Percentiles rank a stretch among this genome's conserved stretches.
Conservation (phyloP, 2,329 filamentous ascomycete species). For the Colletotrichum costaricense region DNA sequence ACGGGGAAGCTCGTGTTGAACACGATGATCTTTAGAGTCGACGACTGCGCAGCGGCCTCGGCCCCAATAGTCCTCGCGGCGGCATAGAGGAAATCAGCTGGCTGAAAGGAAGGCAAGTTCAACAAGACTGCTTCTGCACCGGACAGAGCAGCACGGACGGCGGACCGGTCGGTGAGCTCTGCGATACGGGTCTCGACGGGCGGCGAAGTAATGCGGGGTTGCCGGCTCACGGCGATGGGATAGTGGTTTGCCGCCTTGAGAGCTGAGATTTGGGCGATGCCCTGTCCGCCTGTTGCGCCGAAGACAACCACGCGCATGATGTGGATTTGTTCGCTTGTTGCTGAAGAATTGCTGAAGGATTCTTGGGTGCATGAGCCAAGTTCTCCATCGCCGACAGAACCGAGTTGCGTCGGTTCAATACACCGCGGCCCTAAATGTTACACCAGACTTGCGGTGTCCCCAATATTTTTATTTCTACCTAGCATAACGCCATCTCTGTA, state of each 20-base stretch:
- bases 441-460: too few species aligned
- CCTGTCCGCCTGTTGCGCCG: slow-evolving; percentile 43
- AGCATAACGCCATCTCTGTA: too few species aligned
- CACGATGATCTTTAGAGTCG: slow-evolving; percentile 51
- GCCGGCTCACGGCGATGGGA: slow-evolving; percentile 34
- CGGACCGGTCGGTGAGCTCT: background rate
- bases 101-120: background rate
- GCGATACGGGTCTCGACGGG: background rate
- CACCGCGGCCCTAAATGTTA: background rate
- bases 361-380: background rate
- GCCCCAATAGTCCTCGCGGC: slow-evolving; percentile 69
- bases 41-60: slow-evolving; percentile 63
- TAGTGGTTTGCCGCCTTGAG: slow-evolving; percentile 39
- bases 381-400: background rate
- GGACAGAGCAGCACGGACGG: background rate
- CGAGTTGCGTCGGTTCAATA: background rate
- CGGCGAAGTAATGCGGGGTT: background rate
- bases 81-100: slow-evolving; percentile 41
- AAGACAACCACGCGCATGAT: slow-evolving; percentile 44
- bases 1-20: slow-evolving; percentile 44
- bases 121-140: background rate
- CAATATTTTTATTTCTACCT: too few species aligned
- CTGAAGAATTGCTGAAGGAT: background rate
- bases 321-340: background rate
- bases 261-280: slow-evolving; percentile 40